These are phyloP conservation scores for Naematelia encephala DNA, from an alignment of 768 basidiomycete species.

Conservation along the genomic window DNA sequence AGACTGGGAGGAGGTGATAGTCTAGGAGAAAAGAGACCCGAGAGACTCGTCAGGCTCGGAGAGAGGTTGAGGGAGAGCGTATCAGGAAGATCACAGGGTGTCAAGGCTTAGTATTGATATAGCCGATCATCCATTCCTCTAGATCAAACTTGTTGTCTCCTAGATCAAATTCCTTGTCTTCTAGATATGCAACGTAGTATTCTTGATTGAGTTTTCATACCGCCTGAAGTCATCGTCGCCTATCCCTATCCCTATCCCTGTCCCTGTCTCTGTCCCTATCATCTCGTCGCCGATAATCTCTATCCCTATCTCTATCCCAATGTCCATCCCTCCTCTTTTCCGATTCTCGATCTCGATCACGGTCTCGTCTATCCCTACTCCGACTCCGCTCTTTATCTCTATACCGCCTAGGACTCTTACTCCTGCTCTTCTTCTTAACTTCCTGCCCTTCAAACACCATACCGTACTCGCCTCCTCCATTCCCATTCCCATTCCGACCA, in stretches of 20 bases:
- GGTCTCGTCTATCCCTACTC: conserved; percentile 39
- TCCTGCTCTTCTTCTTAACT: conserved; percentile 9
- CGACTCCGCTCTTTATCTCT: conserved; percentile 18
- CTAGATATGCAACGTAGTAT: neutral
- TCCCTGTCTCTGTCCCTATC: conserved; percentile 20
- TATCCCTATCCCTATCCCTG: conserved; percentile 30
- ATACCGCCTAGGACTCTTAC: conserved; percentile 9
- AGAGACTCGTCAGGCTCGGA: conserved; percentile 33
- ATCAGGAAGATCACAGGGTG: neutral
- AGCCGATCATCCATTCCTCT: no score
- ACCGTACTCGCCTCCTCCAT: conserved; percentile 15
- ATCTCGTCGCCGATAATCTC: conserved; percentile 47
- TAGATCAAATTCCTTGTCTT: neutral
- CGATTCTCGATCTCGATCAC: conserved; percentile 1
- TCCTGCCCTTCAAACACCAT: conserved; percentile 17
- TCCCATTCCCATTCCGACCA: neutral
- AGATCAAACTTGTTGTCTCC: neutral
- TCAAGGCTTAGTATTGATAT: no score
- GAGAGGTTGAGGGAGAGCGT: conserved; percentile 21
- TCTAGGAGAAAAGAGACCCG: conserved; percentile 21
- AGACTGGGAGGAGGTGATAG: neutral
- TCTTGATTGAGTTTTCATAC: no score
- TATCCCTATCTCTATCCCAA: conserved; percentile 51
- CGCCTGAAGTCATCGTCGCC: conserved; percentile 10
- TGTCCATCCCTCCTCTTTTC: conserved; percentile 16